Base-by-base conservation (phyloP, 306 rosid genomes). In the Vachellia collinsii region DNA sequence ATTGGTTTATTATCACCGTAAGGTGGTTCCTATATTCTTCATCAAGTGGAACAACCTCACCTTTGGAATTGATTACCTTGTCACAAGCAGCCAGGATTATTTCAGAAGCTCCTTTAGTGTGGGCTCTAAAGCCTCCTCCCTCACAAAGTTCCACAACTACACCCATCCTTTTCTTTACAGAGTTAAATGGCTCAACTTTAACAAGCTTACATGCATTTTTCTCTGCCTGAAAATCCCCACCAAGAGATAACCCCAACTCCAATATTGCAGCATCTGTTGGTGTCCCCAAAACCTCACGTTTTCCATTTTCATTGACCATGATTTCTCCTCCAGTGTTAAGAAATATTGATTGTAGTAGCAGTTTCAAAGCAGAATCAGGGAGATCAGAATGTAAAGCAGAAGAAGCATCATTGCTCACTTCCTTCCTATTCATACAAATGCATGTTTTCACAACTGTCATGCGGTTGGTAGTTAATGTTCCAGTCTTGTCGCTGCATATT, bases 391-490 rank as follows among this genome's bases (percentile, higher is more conserved):
- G 72, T 82, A 92, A 80, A 78, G 80, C 70, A 77, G 94, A 62
- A 62, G 92, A 84, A 75, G 89, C 61, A 19, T 85, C 85, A 17
- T 74, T 83, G 76, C 75, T 79, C 56, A 88, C 88, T 74, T 91
- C 96, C 80, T 85, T 85, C 85, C 81, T 87, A 39, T 88, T 87
- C 94, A 91, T 84, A 78, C 96, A 89, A 86, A 95, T 82, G 90
- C 98, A 95, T 63, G 96, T 91, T 87, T 93, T 95, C 70, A 95
- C 99, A 78, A 95, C 94, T 41, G 98, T 91, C 99, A 95, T 95
- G 76, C 54, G 97, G 80, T 95, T 95, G 81, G 99, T 95, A 29
- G 99, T 95, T 42, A 95, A 85, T 63, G 99, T 95, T 64, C 99
- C 99, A 10, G 97, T 93, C 84, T 94, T 95, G 90, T 95, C 97